Evolutionary conservation across 495 filamentous ascomycete genomes (phyloP), one percentile per base, ranked within the genome.

Genomic region (Annulohypoxylon maeteangense): DNA sequence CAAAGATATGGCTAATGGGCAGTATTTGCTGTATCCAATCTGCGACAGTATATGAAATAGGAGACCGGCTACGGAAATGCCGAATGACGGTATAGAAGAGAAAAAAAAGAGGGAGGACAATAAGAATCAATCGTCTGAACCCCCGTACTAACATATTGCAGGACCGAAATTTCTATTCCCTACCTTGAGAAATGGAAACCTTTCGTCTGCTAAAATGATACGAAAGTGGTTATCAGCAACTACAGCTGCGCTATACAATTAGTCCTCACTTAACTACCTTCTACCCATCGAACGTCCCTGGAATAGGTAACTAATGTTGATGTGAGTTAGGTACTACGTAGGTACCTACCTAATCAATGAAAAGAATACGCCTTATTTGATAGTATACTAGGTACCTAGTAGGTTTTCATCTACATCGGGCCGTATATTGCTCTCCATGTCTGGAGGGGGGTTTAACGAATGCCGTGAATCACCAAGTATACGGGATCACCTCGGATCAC

Each of bases 111-210:
- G 73, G 25, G 8, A 58, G 65, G 1, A 77, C 31, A 22, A 80
- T 4, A 27, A 82, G 74, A 27, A 59, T 29, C 23, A 74, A 34
- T 10, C 80, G 78, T 64, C 70, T 78, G 5, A 78, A 45, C 59
- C 78, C 79, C 57, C 75, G 65, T 16, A 76, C 67, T 10, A 80
- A 40, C 80, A 82, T 81, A 29, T 61, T 55, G 42, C 8, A 62
- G 14, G 36, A 45, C 20, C 31, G 53, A n/a, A 32, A n/a, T 23
- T 55, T 12, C 7, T 20, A 25, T 16, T 40, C 31, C 18, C 27
- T 38, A 32, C 16, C 29, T 56, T 22, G 22, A 3, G n/a, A 31
- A 16, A 14, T 10, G 23, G 20, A 11, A 27, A 12, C 29, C 11
- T 42, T n/a, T 18, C 31, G 22, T 57, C n/a, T 12, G 40, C 20